A percentile compares a stretch with the other conserved stretches of the same genome.
Conservation (phyloP, 495 filamentous ascomycete genomes). For the Eremomyces bilateralis region DNA sequence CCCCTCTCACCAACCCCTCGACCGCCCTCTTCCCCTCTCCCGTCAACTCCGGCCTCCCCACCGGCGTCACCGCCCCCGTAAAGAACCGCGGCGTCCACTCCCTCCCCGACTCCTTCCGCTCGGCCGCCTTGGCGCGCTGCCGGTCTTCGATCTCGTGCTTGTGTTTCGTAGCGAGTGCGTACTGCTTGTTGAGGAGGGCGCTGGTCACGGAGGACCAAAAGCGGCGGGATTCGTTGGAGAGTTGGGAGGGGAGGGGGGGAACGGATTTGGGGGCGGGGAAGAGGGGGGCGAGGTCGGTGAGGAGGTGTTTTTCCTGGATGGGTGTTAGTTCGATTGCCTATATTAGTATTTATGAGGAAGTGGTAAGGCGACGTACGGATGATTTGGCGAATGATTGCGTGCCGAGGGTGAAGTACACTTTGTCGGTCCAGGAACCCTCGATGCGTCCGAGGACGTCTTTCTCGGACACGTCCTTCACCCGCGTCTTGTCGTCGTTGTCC, state of each 20-base stretch:
- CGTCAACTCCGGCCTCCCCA: constrained; percentile 59
- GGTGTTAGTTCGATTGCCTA: constrained; percentile 18
- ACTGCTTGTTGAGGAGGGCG: constrained; percentile 73
- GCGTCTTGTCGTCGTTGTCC: constrained; percentile 49
- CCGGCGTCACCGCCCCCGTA: constrained; percentile 43
- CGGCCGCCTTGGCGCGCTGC: constrained; percentile 65
- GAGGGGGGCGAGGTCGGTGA: constrained; percentile 73
- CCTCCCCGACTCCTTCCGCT: constrained; percentile 39
- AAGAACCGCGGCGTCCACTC: constrained; percentile 87
- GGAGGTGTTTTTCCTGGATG: constrained; percentile 40
- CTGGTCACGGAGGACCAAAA: constrained; percentile 77
- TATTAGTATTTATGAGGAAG: not conserved
- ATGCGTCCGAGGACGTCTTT: constrained; percentile 66
- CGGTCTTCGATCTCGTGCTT: constrained; percentile 86
- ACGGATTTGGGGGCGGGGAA: constrained; percentile 52
- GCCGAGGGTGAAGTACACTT: constrained; percentile 38
- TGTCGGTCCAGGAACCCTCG: constrained; percentile 61
- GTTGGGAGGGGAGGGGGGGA: constrained; percentile 52
- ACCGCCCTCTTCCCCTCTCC: constrained; percentile 54
- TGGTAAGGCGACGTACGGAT: constrained; percentile 15
- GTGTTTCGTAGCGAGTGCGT: constrained; percentile 54
- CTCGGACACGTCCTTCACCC: constrained; percentile 66
- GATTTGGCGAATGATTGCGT: constrained; percentile 23
- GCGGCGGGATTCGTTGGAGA: constrained; percentile 73
- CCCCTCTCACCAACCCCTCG: constrained; percentile 33